These are phyloP conservation scores for Rhododendron kiyosumense DNA, from an alignment of 148 eudicot species.

Conservation along the genomic window DNA sequence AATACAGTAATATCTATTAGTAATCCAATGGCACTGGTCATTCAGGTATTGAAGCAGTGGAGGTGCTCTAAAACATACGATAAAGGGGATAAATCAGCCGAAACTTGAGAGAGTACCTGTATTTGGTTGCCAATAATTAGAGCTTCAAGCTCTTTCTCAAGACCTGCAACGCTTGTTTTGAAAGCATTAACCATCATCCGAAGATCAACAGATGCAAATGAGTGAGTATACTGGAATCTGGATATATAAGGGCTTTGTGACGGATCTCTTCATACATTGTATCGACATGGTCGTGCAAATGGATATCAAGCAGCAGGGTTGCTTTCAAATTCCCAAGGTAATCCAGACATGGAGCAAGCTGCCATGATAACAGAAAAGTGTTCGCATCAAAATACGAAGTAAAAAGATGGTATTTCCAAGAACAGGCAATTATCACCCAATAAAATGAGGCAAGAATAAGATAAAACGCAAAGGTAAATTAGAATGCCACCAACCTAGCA, in stretches of 20 bases:
- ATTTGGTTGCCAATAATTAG: constrained; percentile 78
- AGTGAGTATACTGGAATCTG: constrained; percentile 51
- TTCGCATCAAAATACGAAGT: background rate
- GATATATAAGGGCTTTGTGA: constrained; percentile 82
- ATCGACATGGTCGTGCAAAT: constrained; percentile 87
- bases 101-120: constrained; percentile 45
- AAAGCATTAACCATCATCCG: too few relatives aligned
- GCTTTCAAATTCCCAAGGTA: constrained; percentile 80
- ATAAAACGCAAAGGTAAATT: background rate
- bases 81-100: background rate
- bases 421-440: background rate
- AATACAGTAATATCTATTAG: background rate
- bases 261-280: constrained; percentile 72
- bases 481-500: too few relatives aligned
- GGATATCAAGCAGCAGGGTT: constrained; percentile 78
- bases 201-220: constrained; percentile 62
- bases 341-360: constrained; percentile 89
- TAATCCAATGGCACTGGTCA: background rate
- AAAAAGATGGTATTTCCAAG: background rate
- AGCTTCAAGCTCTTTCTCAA: constrained; percentile 88
- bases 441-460: background rate
- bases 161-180: constrained; percentile 18
- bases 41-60: background rate
- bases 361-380: constrained; percentile 20
- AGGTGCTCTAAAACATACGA: background rate